Evolutionary conservation across 495 filamentous ascomycete genomes (phyloP), one percentile per base, ranked within the genome.

Genomic region (Neurospora sp.): DNA sequence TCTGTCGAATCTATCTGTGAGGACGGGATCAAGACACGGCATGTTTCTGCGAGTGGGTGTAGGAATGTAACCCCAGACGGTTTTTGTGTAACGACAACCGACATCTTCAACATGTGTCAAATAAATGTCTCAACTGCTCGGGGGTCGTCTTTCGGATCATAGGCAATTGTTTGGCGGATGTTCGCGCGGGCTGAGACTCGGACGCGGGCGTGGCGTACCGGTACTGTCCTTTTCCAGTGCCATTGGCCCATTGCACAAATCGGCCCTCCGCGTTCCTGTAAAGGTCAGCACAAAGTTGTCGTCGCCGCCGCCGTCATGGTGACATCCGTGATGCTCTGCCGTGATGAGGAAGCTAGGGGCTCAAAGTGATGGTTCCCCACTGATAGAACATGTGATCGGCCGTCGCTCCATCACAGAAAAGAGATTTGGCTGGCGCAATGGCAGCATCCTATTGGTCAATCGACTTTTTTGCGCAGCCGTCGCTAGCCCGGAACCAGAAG

Each of bases 351-450:
- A 46, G 10, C 39, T 40, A 39, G 12, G 40, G 70, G 40, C 40
- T 69, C 70, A 73, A 71, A 66, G 53, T 66, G 53, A 66, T 66
- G 53, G 27, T 66, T 66, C 53, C 53, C 53, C 53, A 66, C 53
- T 66, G 53, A 27, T 66, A 35, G 27, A 61, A 61, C 53, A 35
- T 61, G 71, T 73, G 78, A 80, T 80, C 78, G 71, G 73, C 79
- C 73, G 40, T 61, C 74, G 71, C 72, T 73, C 74, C 73, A 80
- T 80, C 77, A 80, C 77, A 78, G 42, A 41, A 73, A 76, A 76
- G 78, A 79, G 79, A 80, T 80, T 80, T 73, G 71, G 48, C 69
- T 74, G 53, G 37, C 69, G n/a, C 68, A 72, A 74, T 75, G 27
- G 69, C n/a, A 18, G n/a, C 68, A 41, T 79, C 78, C 76, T 69